Evolutionary conservation across 139 green algal species (phyloP).

Genomic region (Micractinium sp.): DNA sequence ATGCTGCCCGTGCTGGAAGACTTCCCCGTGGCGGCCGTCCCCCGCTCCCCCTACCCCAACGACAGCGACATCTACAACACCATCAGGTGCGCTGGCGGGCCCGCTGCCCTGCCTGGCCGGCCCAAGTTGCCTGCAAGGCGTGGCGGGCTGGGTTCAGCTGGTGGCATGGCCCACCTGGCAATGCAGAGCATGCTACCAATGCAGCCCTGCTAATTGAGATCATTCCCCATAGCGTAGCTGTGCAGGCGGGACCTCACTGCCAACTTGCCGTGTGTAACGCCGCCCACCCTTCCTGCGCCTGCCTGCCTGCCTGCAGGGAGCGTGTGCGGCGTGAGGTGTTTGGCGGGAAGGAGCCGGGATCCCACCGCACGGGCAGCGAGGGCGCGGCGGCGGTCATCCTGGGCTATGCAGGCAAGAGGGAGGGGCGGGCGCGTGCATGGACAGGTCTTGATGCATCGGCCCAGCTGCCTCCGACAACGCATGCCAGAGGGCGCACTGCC

Average conservation of each 20-base stretch:
- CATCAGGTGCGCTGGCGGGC: constrained; percentile 57
- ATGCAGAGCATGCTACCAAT: background rate
- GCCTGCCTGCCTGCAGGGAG: constrained; percentile 32
- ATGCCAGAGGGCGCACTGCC: background rate
- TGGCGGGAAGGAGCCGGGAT: constrained; percentile 61
- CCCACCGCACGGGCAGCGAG: constrained; percentile 51
- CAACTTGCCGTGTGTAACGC: background rate
- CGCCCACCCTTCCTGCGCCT: too few relatives aligned
- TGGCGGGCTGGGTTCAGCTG: too few relatives aligned
- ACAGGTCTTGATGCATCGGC: too few relatives aligned
- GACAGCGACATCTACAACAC: constrained; percentile 74
- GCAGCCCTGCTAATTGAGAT: background rate
- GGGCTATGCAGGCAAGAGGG: background rate
- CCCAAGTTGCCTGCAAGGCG: too few relatives aligned
- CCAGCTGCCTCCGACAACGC: too few relatives aligned
- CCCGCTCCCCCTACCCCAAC: constrained; percentile 78
- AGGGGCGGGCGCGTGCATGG: background rate
- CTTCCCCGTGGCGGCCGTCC: constrained; percentile 83
- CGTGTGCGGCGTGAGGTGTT: constrained; percentile 85
- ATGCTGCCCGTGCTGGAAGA: constrained; percentile 73
- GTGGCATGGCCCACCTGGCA: too few relatives aligned
- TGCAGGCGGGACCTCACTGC: too few relatives aligned
- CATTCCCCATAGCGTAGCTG: too few relatives aligned
- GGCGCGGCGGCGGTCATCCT: constrained; percentile 53
- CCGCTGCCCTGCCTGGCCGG: too few relatives aligned